Base-by-base conservation (phyloP, 139 green algal species). In the Micractinium conductrix region DNA sequence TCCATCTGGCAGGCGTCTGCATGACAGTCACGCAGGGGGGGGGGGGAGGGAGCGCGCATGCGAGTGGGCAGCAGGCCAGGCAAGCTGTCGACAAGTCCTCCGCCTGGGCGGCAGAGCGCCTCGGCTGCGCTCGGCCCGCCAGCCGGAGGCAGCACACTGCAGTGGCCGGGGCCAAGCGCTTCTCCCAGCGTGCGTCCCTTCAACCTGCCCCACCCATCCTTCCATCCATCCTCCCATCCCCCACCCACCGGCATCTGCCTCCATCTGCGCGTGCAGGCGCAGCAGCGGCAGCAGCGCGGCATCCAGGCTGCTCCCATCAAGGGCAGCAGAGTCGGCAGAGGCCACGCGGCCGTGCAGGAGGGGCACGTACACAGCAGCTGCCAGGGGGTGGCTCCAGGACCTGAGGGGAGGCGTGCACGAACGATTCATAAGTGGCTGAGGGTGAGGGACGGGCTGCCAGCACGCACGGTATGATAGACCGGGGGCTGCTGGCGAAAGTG, bases 311-410 rank as follows among this genome's bases (percentile, higher is more conserved):
- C 28, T 48, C 1, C 40, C 44, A 50, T 86, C 73, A 43, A 72
- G 79, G 33, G 19, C 10, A 8, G 42, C 38, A 21, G 81, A 44
- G 24, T 86, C 81, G 24, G 48, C 68, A 30, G 63, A 81, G 0
- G 37, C 81, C n/a, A 87, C 62, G 19, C 40, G 42, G 16, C 84
- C 84, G 33, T 17, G 7, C 12, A 84, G n/a, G 8, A 87, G 73
- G 17, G 84, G 84, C 16, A 87, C 79, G 60, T 87, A 87, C 40
- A 87, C 58, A 12, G 67, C 74, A 5, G 84, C 84, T 8, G 84
- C 48, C 26, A 87, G 74, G 37, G 53, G 55, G 17, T 87, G 40
- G 21, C 40, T 33, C 72, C 72, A 50, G 26, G 30, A 24, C 62
- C 62, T 70, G 62, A 30, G 40, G 60, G 4, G 7, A 37, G 10